A percentile compares a stretch with the other conserved stretches of the same genome.
Conservation (phyloP, 495 filamentous ascomycete species). For the Lasiosphaeria hispida region DNA sequence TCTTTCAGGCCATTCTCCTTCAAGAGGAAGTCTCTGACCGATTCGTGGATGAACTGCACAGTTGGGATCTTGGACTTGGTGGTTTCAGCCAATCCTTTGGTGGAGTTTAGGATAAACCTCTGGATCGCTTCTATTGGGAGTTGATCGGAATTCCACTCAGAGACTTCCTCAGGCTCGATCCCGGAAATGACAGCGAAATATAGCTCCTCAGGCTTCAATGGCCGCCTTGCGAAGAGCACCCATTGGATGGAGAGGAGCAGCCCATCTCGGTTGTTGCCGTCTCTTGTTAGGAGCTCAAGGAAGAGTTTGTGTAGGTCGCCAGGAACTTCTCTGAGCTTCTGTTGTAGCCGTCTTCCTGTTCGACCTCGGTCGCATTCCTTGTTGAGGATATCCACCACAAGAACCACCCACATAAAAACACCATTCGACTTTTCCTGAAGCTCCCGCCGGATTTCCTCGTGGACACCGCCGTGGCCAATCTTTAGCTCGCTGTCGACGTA, state of each 20-base stretch:
- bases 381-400: constrained; percentile 44
- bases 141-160: too few species aligned
- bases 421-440: constrained; percentile 39
- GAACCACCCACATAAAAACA: constrained; percentile 47
- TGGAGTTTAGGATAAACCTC: constrained; percentile 28
- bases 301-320: constrained; percentile 29
- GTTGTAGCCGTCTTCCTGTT: constrained; percentile 3
- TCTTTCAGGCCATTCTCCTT: constrained; percentile 28
- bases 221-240: constrained; percentile 36
- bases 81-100: constrained; percentile 35
- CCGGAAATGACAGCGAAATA: constrained; percentile 34
- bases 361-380: constrained; percentile 31
- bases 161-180: constrained; percentile 2
- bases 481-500: constrained; percentile 19
- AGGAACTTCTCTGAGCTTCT: constrained; percentile 31
- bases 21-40: constrained; percentile 32
- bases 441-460: constrained; percentile 24
- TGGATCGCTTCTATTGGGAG: constrained; percentile 11
- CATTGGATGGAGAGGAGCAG: constrained; percentile 35
- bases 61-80: constrained; percentile 21
- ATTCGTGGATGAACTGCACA: constrained; percentile 43
- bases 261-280: constrained; percentile 24
- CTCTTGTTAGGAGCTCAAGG: constrained; percentile 30
- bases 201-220: constrained; percentile 31
- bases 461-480: neutral